A percentile compares a stretch with the other conserved stretches of the same genome.
Evolutionary conservation across 2,329 filamentous ascomycete species (phyloP).

Genomic region (Graphilbum fragrans): DNA sequence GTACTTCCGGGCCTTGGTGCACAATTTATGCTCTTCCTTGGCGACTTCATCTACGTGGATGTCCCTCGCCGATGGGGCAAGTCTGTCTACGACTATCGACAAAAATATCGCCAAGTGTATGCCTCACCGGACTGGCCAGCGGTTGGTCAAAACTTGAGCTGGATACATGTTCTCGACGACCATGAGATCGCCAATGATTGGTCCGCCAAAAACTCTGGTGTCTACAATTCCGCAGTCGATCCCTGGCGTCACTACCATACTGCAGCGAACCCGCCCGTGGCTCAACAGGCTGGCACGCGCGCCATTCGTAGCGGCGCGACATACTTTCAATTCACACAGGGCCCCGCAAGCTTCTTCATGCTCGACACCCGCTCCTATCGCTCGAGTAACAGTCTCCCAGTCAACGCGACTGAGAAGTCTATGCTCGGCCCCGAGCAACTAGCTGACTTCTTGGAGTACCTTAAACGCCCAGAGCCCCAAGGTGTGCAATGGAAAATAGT

Average conservation of each 20-base stretch:
- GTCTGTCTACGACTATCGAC: slow-evolving; percentile 63
- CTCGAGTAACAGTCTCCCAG: slow-evolving; percentile 50
- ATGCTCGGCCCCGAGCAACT: slow-evolving; percentile 80
- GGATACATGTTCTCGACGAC: slow-evolving; percentile 95
- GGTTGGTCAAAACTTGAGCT: slow-evolving; percentile 70
- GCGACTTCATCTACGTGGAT: slow-evolving; percentile 85
- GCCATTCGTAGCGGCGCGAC: slow-evolving; percentile 40
- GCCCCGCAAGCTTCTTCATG: slow-evolving; percentile 89
- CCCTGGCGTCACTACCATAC: slow-evolving; percentile 83
- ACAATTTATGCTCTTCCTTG: slow-evolving; percentile 71
- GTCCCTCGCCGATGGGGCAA: slow-evolving; percentile 72
- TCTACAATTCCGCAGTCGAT: slow-evolving; percentile 69
- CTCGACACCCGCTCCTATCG: slow-evolving; percentile 85
- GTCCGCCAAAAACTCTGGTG: slow-evolving; percentile 67
- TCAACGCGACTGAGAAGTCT: slow-evolving; percentile 56
- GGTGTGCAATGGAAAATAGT: slow-evolving; percentile 92
- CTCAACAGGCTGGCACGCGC: slow-evolving; percentile 34
- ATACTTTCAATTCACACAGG: slow-evolving; percentile 82
- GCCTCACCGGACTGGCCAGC: slow-evolving; percentile 82
- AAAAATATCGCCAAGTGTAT: slow-evolving; percentile 93
- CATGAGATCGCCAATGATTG: slow-evolving; percentile 96
- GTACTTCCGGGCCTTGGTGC: slow-evolving; percentile 59
- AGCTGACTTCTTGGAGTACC: slow-evolving; percentile 64
- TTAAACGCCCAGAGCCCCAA: slow-evolving; percentile 56
- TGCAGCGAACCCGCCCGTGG: slow-evolving; percentile 65